A percentile compares a stretch with the other conserved stretches of the same genome.
Conservation (phyloP, 306 rosid species). For the Trifolium dubium region DNA sequence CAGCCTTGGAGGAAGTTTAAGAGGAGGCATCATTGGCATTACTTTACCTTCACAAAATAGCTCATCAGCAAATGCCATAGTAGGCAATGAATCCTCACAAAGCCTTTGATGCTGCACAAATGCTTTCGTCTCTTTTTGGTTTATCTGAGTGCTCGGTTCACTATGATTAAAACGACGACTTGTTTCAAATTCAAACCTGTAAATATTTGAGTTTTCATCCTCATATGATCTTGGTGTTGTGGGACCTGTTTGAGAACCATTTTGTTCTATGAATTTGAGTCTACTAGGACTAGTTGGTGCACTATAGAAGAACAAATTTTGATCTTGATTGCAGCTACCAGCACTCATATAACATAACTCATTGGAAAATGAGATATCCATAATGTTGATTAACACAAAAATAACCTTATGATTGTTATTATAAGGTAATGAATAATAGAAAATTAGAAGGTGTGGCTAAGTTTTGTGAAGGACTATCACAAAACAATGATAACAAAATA, state of each 20-base stretch:
- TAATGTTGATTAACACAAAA: constrained; percentile 24
- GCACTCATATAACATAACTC: constrained; percentile 46
- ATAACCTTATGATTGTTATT: constrained; percentile 1
- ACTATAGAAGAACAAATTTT: constrained; percentile 59
- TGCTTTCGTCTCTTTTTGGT: constrained; percentile 26
- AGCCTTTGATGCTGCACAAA: constrained; percentile 15
- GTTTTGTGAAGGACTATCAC: background rate
- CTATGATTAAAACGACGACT: constrained; percentile 46
- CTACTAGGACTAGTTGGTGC: constrained; percentile 74
- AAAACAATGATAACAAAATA: constrained; percentile 12
- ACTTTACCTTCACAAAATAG: constrained; percentile 76
- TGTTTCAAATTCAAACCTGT: constrained; percentile 72
- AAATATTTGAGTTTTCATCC: constrained; percentile 51
- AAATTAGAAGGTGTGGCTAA: constrained; percentile 2
- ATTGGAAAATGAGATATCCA: constrained; percentile 52
- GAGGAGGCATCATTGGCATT: constrained; percentile 63
- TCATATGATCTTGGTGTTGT: constrained; percentile 52
- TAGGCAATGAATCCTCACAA: constrained; percentile 46
- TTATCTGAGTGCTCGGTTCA: constrained; percentile 11
- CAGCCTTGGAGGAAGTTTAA: constrained; percentile 85
- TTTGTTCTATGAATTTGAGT: constrained; percentile 11
- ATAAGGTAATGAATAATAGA: constrained; percentile 29
- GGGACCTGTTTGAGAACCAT: constrained; percentile 47
- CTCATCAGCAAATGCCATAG: constrained; percentile 87
- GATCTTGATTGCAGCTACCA: constrained; percentile 40